phyloP scores from a whole-genome alignment of 257 asterid species.

The Ocimum tenuiflorum region DNA sequence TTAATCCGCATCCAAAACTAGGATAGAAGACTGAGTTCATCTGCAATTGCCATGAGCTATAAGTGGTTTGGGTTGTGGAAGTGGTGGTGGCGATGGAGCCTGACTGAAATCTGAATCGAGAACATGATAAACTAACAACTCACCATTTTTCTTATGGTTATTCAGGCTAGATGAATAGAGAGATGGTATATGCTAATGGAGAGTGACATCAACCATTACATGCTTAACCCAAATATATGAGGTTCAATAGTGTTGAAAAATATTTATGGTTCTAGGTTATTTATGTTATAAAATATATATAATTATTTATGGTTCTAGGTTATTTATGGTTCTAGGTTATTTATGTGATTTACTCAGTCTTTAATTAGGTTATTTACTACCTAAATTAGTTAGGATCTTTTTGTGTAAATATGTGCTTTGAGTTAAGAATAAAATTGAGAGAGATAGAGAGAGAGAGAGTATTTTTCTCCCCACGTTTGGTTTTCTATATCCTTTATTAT shows the following conservation, averaged over 20 bases:
- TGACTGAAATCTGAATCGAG: background rate
- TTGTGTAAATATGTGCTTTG: too few species aligned
- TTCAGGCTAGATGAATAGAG: background rate
- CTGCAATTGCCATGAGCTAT: background rate
- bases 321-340: too few species aligned
- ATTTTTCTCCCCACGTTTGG: too few species aligned
- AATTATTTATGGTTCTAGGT: too few species aligned
- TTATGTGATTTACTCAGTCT: too few species aligned
- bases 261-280: too few species aligned
- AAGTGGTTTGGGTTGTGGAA: background rate
- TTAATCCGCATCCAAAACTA: background rate
- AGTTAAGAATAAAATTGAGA: too few species aligned
- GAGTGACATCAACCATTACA: background rate
- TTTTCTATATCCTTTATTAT: too few species aligned
- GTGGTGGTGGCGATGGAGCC: background rate
- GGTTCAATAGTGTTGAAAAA: background rate
- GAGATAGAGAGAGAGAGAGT: too few species aligned
- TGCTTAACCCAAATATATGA: background rate
- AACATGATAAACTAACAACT: background rate
- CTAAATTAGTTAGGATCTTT: too few species aligned
- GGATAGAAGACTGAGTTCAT: background rate
- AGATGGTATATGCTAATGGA: background rate
- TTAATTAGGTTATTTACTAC: too few species aligned
- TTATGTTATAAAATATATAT: too few species aligned
- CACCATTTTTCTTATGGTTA: background rate